Evolutionary conservation across 2,329 filamentous ascomycete genomes (phyloP).

Genomic region (Bipolaris sorokiniana): DNA sequence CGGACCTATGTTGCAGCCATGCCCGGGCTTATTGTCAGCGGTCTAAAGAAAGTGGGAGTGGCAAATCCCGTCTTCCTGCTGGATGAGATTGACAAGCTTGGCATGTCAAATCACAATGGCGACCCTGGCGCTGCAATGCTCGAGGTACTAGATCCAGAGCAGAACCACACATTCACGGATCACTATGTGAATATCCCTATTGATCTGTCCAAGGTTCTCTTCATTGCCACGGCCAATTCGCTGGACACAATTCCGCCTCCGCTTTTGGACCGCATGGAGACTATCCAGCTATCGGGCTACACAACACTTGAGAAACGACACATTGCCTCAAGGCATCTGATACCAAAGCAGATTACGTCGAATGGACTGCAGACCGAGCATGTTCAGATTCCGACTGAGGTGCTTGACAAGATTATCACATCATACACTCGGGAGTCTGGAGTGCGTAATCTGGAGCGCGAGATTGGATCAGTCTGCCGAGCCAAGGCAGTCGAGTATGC

Average conservation of each 20-base stretch:
- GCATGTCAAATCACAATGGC: constrained; percentile 87
- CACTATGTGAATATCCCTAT: constrained; percentile 97
- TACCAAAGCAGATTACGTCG: constrained; percentile 91
- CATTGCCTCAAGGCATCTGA: constrained; percentile 89
- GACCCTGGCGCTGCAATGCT: constrained; percentile 98
- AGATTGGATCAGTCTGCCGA: constrained; percentile 92
- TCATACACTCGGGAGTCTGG: constrained; percentile 96
- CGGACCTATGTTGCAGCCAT: constrained; percentile 98
- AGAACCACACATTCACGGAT: constrained; percentile 93
- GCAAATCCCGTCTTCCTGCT: constrained; percentile 94
- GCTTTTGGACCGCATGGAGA: constrained; percentile 95
- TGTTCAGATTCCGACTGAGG: constrained; percentile 77
- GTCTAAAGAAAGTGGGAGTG: constrained; percentile 92
- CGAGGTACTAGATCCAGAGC: constrained; percentile 95
- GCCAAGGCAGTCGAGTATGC: constrained; percentile 87
- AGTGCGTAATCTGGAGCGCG: constrained; percentile 93
- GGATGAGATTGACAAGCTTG: constrained; percentile 98
- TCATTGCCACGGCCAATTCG: constrained; percentile 95
- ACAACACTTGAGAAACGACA: constrained; percentile 96
- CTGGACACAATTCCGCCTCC: constrained; percentile 95
- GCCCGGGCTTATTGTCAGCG: constrained; percentile 93
- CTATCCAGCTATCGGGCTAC: constrained; percentile 89
- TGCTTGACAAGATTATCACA: constrained; percentile 94
- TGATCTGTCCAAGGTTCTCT: constrained; percentile 93
- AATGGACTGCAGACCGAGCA: constrained; percentile 83